Evolutionary conservation across 2,329 filamentous ascomycete species (phyloP).

Genomic region (Ophiostoma sp.): DNA sequence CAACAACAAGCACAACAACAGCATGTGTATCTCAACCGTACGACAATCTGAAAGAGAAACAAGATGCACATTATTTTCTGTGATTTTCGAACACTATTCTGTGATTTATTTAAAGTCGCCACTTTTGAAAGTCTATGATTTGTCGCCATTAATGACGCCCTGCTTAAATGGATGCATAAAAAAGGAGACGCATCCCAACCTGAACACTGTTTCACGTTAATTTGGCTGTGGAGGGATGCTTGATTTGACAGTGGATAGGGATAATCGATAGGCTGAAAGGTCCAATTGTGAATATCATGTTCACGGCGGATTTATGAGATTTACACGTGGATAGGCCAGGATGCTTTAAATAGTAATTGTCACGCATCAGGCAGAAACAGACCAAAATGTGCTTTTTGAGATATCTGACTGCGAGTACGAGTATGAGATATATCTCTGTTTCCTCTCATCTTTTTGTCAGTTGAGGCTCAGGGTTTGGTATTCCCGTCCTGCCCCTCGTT

Average conservation of each 20-base stretch:
- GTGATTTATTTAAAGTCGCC: background rate
- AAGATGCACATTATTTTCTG: background rate
- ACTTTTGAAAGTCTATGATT: no score
- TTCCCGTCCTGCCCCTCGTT: background rate
- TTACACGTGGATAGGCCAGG: background rate
- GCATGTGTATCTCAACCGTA: background rate
- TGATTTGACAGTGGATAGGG: background rate
- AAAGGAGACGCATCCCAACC: constrained; percentile 8
- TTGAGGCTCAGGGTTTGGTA: background rate
- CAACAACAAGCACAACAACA: background rate
- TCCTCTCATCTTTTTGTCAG: background rate
- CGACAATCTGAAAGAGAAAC: background rate
- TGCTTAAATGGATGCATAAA: constrained; percentile 4
- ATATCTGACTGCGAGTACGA: background rate
- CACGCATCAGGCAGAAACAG: background rate
- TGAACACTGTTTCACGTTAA: constrained; percentile 10
- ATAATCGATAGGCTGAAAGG: background rate
- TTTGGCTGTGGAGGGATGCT: constrained; percentile 1
- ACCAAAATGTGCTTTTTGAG: background rate
- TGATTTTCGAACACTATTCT: background rate
- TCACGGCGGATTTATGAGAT: background rate
- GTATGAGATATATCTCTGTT: background rate
- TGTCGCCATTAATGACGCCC: background rate
- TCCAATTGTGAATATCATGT: background rate
- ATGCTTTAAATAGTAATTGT: constrained; percentile 1